Base-by-base conservation (phyloP, 208 protist genomes). In the Acanthamoeba healyi region DNA sequence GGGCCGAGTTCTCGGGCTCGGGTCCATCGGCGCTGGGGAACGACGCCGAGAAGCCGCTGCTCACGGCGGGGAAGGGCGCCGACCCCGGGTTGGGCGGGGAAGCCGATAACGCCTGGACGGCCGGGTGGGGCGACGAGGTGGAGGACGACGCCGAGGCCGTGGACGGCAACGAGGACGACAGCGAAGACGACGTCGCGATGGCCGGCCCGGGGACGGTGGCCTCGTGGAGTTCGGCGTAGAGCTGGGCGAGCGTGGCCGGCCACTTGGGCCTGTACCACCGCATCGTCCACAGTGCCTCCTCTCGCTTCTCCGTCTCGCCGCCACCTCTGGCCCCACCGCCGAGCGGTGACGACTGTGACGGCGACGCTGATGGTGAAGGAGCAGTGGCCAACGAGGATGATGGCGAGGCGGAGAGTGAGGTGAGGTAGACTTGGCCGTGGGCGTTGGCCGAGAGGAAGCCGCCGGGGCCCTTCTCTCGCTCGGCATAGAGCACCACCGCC, bases 401-500 rank as follows among this genome's bases (percentile, higher is more conserved):
- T n/a, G n/a, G n/a, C n/a, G 44, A 49, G 44, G 44, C 12, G 44
- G 44, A 49, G 44, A 49, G n/a, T 4, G 63, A 38, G n/a, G 63
- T 38, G 63, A 72, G 29, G 63, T 72, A 72, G 29, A 72, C n/a
- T 29, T 72, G 63, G 29, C 63, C 63, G n/a, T 72, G 63, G 7
- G 9, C 63, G 63, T 72, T 72, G 63, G 63, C 63, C 63, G 63
- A 38, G n/a, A 72, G 63, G 34, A 72, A 72, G 63, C 63, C 19
- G 63, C 63, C 63, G 12, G 63, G 63, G 63, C 63, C 63, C 63
- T 72, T 72, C 29, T 72, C 63, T 12, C 63, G 63, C 63, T 72
- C 63, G 63, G 29, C 29, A 17, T 72, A 72, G 63, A 72, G 63
- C 4, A 72, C n/a, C 29, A 72, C 63, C n/a, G 63, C 34, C 9